Evolutionary conservation across 2,329 filamentous ascomycete genomes (phyloP).

Genomic region (Pestalotiopsis sp.): DNA sequence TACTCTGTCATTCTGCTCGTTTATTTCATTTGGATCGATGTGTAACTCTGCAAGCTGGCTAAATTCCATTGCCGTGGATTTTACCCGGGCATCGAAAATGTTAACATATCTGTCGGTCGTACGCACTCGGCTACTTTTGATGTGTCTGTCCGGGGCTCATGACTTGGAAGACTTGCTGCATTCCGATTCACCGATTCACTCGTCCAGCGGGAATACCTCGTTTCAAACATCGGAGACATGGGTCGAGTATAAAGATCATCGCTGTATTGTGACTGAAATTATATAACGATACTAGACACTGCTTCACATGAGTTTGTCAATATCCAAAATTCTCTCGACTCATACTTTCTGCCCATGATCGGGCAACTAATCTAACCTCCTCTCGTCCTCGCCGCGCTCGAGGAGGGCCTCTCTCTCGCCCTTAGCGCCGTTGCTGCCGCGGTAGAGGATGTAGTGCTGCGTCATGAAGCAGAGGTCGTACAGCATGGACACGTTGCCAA

Average conservation of each 20-base stretch:
- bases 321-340: not conserved
- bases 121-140: too few relatives aligned
- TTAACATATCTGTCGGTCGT: not conserved
- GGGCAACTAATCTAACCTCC: conserved; percentile 33
- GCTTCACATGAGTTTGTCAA: not conserved
- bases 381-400: conserved; percentile 29
- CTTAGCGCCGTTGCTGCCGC: conserved; percentile 27
- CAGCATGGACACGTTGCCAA: conserved; percentile 82
- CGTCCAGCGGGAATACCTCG: too few relatives aligned
- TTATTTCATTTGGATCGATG: too few relatives aligned
- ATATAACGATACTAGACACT: not conserved
- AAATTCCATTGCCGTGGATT: not conserved
- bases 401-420: conserved; percentile 41
- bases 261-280: too few relatives aligned
- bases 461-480: conserved; percentile 86
- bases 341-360: not conserved
- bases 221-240: too few relatives aligned
- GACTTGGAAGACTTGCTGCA: too few relatives aligned
- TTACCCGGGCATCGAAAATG: not conserved
- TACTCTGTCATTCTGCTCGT: not conserved
- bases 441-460: conserved; percentile 87
- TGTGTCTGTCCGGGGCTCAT: too few relatives aligned
- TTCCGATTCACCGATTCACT: too few relatives aligned
- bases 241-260: too few relatives aligned
- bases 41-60: too few relatives aligned